These are phyloP conservation scores for Capsicum chinense DNA, from an alignment of 257 asterid genomes.

Conservation along the genomic window DNA sequence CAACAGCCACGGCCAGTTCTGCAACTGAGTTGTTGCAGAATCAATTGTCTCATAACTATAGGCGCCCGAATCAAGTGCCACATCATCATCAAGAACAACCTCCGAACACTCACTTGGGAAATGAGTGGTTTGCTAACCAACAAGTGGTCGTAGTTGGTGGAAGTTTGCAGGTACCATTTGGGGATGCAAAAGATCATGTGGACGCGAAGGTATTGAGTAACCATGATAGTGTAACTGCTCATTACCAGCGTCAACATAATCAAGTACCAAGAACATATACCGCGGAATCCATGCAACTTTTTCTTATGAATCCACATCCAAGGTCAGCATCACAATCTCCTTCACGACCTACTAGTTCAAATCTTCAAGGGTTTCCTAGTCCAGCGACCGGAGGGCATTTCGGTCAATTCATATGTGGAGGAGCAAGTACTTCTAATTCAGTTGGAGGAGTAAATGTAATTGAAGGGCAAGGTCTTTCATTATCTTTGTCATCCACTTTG, in stretches of 20 bases:
- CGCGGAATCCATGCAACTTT: constrained; percentile 97
- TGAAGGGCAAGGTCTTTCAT: constrained; percentile 83
- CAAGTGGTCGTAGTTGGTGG: constrained; percentile 45
- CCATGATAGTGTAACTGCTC: background rate
- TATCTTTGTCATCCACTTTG: constrained; percentile 75
- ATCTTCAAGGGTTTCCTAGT: constrained; percentile 51
- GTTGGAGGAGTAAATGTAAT: constrained; percentile 45
- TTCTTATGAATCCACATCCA: constrained; percentile 72
- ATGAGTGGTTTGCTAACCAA: constrained; percentile 60
- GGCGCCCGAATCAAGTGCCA: constrained; percentile 25
- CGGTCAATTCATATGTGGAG: constrained; percentile 62
- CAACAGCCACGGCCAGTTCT: constrained; percentile 39
- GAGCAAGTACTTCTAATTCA: constrained; percentile 42
- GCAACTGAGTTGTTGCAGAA: constrained; percentile 62
- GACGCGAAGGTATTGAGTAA: background rate
- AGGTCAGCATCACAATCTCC: constrained; percentile 66
- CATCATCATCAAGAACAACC: constrained; percentile 29
- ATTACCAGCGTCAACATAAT: constrained; percentile 22
- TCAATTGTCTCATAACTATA: constrained; percentile 59
- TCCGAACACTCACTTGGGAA: constrained; percentile 34
- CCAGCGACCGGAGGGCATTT: constrained; percentile 42
- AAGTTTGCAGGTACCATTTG: constrained; percentile 37
- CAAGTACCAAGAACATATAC: constrained; percentile 55
- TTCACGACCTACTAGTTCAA: constrained; percentile 48
- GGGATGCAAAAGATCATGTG: constrained; percentile 39